Evolutionary conservation across 306 rosid species (phyloP), one percentile per base, ranked within the genome.

Genomic region (Cucumis hystrix): DNA sequence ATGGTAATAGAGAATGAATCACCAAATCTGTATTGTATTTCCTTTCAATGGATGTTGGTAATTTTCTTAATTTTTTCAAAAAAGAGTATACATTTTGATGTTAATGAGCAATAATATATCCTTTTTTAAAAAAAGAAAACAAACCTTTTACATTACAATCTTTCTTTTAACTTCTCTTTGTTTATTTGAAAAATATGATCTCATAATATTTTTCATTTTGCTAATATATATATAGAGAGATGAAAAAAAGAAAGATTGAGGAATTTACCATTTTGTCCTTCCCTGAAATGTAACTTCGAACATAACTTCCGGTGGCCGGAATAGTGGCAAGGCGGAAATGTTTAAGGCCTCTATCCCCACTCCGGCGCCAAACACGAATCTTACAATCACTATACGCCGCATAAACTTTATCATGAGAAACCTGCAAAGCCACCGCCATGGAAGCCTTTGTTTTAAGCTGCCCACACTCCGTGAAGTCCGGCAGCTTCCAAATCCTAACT

Each of bases 341-440:
- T 83, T 86, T 89, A 85, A 89, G 82, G 28, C 83, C 86, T 35
- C 91, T 89, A 45, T 90, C 96, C 95, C 91, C 90, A 20, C 82
- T 81, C 69, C 88, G 84, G 56, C 87, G 88, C 97, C 98, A 94
- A 16, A 87, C 82, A 57, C 97, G 76, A 74, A 94, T 88, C 82
- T 89, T 91, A 11, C 95, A 94, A 75, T 94, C 98, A 18, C 90
- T 91, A 71, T 92, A 92, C 6, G 98, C 98, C n/a, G 95, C 97
- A 79, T 85, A 94, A 57, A 94, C 91, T 20, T 86, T 89, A 18
- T 94, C 95, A 71, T 92, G 87, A n/a, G 89, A 89, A 33, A 85
- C 96, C 39, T 89, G 86, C 0, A 94, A 23, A 0, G 97, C 97
- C 73, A 90, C 89, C 58, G 84, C 96, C 82, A 77, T 87, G 83